Evolutionary conservation across 192 early-diverging fungal species (phyloP).

Genomic region (Linnemannia exigua): DNA sequence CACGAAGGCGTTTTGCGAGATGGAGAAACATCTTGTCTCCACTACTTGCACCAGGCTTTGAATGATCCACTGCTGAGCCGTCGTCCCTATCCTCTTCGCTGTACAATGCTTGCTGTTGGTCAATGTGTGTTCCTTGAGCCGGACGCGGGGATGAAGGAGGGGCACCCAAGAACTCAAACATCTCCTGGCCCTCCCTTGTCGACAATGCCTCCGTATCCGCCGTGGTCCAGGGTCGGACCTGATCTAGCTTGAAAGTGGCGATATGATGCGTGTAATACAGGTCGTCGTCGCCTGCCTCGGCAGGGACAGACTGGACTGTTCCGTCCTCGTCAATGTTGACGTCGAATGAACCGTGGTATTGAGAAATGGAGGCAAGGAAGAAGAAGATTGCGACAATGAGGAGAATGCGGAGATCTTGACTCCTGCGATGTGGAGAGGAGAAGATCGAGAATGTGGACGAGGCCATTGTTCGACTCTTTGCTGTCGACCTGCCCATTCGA

Average conservation of each 20-base stretch:
- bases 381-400: constrained; percentile 29
- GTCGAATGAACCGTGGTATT: constrained; percentile 38
- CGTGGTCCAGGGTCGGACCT: constrained; percentile 22
- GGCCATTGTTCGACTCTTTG: neutral
- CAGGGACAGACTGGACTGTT: constrained; percentile 24
- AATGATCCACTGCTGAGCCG: neutral
- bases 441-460: constrained; percentile 9
- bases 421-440: neutral
- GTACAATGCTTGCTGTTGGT: neutral
- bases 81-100: neutral
- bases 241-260: constrained; percentile 10
- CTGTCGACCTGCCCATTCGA: neutral
- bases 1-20: constrained; percentile 29
- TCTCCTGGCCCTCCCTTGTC: constrained; percentile 17
- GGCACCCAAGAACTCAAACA: constrained; percentile 11
- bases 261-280: constrained; percentile 41
- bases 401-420: constrained; percentile 23
- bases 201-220: constrained; percentile 22
- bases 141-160: neutral
- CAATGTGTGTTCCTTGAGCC: neutral
- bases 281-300: constrained; percentile 17
- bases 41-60: neutral
- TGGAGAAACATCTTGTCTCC: constrained; percentile 16
- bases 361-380: constrained; percentile 16
- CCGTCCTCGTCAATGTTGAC: constrained; percentile 32